Evolutionary conservation across 2,329 filamentous ascomycete genomes (phyloP).

Genomic region (Ascosphaera acerosa): DNA sequence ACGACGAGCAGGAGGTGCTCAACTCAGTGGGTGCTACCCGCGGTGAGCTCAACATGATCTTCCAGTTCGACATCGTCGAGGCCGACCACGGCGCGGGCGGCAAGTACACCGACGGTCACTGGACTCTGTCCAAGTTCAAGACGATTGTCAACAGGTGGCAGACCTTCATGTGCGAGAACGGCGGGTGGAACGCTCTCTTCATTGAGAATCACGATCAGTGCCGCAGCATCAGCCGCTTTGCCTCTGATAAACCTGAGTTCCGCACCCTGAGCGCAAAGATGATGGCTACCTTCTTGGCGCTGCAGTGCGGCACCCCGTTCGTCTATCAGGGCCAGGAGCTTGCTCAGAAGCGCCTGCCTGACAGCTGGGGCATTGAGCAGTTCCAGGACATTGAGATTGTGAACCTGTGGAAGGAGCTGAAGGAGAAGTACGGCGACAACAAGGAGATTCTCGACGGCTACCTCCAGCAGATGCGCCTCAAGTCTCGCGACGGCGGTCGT

Average conservation of each 20-base stretch:
- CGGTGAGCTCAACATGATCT: constrained; percentile 43
- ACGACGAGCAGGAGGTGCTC: constrained; percentile 25
- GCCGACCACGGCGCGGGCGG: constrained; percentile 27
- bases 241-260: constrained; percentile 24
- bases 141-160: constrained; percentile 32
- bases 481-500: constrained; percentile 38
- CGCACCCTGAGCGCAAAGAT: constrained; percentile 31
- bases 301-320: constrained; percentile 37
- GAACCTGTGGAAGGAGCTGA: constrained; percentile 28
- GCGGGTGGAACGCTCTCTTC: constrained; percentile 40
- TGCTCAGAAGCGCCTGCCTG: constrained; percentile 38
- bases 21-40: constrained; percentile 29
- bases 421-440: constrained; percentile 10
- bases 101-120: constrained; percentile 23
- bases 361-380: constrained; percentile 33
- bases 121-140: constrained; percentile 28
- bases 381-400: constrained; percentile 42
- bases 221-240: constrained; percentile 32
- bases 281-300: constrained; percentile 29
- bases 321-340: constrained; percentile 47
- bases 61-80: constrained; percentile 44
- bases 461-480: constrained; percentile 15
- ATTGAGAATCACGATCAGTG: constrained; percentile 42
- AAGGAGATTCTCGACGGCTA: constrained; percentile 10
- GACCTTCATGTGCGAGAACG: constrained; percentile 29